Base-by-base conservation (phyloP, 148 eudicot species). In the Persicaria tinctoria region DNA sequence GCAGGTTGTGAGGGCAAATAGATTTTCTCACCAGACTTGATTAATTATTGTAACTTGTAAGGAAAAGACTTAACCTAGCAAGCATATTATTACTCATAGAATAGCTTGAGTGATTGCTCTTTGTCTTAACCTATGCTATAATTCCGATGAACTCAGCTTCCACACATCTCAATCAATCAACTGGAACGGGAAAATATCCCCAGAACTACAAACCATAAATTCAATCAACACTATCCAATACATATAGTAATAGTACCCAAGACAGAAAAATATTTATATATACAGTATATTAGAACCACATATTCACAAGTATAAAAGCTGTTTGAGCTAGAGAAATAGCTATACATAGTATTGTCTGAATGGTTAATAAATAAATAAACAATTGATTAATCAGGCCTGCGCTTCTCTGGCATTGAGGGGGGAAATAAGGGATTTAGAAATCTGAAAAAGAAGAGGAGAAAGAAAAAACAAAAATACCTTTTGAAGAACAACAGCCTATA, bases 401-500 rank as follows among this genome's bases (percentile, higher is more conserved):
- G 27, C 45, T 62, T 62, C 45, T 62, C n/a, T 4, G 11, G 46
- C 32, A 64, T 2, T 9, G 38, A 27, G 32, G 20, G 20, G 20
- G 11, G 38, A 4, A 50, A 50, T n/a, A 50, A 50, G 7, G 2
- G 6, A 59, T 18, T 59, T 59, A 59, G 66, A 38, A 8, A 59
- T 23, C 66, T 56, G 62, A 20, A 4, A 20, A 54, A 54, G 32
- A 16, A 17, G 14, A 54, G 57, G 57, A 59, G 64, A 59, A 59
- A 59, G 66, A 59, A 59, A 23, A 57, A 27, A n/a, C n/a, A 6
- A 59, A 59, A 20, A 38, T 64, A 64, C 70, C 70, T 64, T 64
- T 64, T 64, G 47, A 64, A 64, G 70, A 64, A 41, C 70, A 64
- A 64, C 70, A 64, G 70, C 70, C 70, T 64, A 27, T 27, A 27